phyloP scores from a whole-genome alignment of 2,329 filamentous ascomycete genomes.

The Penicillium sp. region DNA sequence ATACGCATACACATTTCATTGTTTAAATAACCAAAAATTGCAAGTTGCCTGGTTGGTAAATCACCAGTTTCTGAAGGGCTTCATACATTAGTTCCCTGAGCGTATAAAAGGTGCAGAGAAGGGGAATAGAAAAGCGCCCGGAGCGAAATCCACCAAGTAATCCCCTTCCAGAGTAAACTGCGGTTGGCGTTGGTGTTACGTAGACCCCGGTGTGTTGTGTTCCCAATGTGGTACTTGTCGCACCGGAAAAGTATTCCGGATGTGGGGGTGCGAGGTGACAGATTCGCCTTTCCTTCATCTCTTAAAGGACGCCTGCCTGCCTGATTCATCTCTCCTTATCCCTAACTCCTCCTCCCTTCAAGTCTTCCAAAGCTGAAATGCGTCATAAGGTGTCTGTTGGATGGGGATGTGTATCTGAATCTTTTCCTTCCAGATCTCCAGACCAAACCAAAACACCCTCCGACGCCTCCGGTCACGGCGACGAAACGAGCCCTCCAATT shows the following conservation, averaged over 20 bases:
- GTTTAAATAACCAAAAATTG: too few relatives aligned
- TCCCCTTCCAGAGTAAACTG: background rate
- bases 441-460: background rate
- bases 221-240: background rate
- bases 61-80: too few relatives aligned
- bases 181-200: background rate
- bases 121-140: background rate
- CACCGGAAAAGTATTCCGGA: background rate
- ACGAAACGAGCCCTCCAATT: background rate
- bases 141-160: background rate
- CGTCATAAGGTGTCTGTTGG: background rate
- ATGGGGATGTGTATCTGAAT: background rate
- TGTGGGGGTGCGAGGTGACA: background rate
- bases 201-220: background rate
- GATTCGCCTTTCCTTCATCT: background rate
- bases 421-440: background rate
- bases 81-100: too few relatives aligned
- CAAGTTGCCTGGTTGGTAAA: too few relatives aligned
- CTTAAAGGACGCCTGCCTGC: background rate
- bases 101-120: too few relatives aligned
- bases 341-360: background rate
- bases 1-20: too few relatives aligned
- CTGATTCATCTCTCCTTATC: background rate
- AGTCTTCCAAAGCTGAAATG: too few relatives aligned
- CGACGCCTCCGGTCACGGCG: background rate